Evolutionary conservation across 768 basidiomycete genomes (phyloP).

Genomic region (Atractiella rhizophila): DNA sequence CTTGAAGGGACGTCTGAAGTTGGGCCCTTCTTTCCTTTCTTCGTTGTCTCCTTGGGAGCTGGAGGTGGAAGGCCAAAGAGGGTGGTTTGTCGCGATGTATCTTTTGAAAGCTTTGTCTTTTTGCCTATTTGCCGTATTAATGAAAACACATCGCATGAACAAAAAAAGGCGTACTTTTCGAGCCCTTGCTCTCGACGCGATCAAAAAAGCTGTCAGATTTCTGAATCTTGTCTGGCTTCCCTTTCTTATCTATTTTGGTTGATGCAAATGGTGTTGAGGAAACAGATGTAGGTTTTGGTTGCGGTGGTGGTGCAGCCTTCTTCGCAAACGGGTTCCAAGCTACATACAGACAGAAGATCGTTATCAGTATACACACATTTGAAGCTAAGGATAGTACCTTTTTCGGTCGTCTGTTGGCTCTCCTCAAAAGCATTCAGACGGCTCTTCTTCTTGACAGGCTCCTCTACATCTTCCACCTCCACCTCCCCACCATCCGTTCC

Average conservation of each 20-base stretch:
- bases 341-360: background rate
- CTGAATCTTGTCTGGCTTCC: constrained; percentile 5
- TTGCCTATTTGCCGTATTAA: background rate
- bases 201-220: constrained; percentile 16
- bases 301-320: background rate
- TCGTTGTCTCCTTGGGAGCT: background rate
- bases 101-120: constrained; percentile 5
- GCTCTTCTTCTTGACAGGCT: constrained; percentile 10
- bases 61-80: constrained; percentile 12
- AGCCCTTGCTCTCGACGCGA: constrained; percentile 13
- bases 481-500: background rate
- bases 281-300: constrained; percentile 2
- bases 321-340: constrained; percentile 18
- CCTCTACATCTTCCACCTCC: background rate
- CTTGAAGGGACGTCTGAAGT: too few relatives aligned
- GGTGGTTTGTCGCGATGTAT: constrained; percentile 2
- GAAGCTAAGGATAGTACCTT: too few relatives aligned
- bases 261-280: constrained; percentile 12
- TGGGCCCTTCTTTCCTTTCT: constrained; percentile 13
- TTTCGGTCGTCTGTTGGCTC: too few relatives aligned
- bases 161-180: constrained; percentile 1
- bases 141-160: background rate
- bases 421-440: background rate
- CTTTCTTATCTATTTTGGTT: constrained; percentile 8
- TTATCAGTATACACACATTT: background rate